Evolutionary conservation across 495 filamentous ascomycete species (phyloP), one percentile per base, ranked within the genome.

Genomic region (Hyaloscypha hepaticicola): DNA sequence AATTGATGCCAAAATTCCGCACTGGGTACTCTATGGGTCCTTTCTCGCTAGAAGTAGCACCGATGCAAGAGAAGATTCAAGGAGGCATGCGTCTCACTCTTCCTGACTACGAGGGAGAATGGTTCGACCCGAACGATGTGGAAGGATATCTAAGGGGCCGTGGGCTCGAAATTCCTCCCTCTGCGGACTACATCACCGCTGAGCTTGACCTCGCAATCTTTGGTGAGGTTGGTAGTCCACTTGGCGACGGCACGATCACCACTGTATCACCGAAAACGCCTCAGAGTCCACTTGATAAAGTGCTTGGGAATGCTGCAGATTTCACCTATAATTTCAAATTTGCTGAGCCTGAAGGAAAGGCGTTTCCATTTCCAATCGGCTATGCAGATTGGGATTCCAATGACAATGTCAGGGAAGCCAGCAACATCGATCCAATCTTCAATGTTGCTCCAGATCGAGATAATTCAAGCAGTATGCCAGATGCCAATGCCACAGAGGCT

Each of bases 101-200:
- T 22, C 72, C 77, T 8, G 84, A 82, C 0, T 80, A 87, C 70
- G 79, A 85, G 45, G 88, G 89, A 25, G 88, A 90, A 56, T 93
- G 87, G 81, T 88, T 89, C 66, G 88, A 92, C 66, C 79, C 87
- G 5, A 78, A 85, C 55, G 90, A 93, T 69, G 85, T 92, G 5
- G 87, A 92, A 73, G 77, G 84, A 11, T 92, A 87, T 72, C 79
- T 94, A 21, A 75, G 77, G 59, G 77, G 84, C 70, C 78, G 82
- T 31, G 87, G 86, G 0, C 77, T 90, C 21, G 69, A 76, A 21
- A 83, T 89, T 34, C 79, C 84, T 2, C 75, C 80, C 0, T 71
- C 76, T 8, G 79, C 81, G 5, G 83, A 81, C 49, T 83, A 75
- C 71, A 79, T 82, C 24, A 83, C 77, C 27, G 81, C 76, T 53